phyloP scores from a whole-genome alignment of 768 basidiomycete genomes.

The Cyclocybe aegerita region DNA sequence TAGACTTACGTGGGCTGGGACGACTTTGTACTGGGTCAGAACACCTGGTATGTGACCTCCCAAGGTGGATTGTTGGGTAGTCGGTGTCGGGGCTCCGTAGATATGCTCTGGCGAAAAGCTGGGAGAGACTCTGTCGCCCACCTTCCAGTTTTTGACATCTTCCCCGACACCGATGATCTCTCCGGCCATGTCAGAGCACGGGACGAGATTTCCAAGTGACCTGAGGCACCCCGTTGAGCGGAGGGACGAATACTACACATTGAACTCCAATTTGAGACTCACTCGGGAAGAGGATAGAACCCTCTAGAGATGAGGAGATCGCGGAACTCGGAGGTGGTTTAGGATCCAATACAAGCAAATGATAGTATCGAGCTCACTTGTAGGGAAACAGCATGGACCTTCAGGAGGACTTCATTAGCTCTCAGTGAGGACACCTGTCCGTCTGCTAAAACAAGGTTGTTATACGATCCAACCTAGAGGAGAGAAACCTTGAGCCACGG shows the following conservation, averaged over 20 bases:
- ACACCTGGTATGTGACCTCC: constrained; percentile 53
- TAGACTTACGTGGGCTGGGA: constrained; percentile 27
- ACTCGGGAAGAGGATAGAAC: constrained; percentile 32
- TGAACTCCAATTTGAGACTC: not conserved
- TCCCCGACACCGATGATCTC: constrained; percentile 49
- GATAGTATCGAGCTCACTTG: constrained; percentile 30
- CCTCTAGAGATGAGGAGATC: constrained; percentile 45
- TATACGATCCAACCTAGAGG: constrained; percentile 19
- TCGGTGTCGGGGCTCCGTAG: constrained; percentile 38
- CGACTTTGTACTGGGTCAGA: constrained; percentile 52
- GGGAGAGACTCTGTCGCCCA: constrained; percentile 56
- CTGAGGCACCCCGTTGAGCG: not conserved
- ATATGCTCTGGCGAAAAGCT: constrained; percentile 52
- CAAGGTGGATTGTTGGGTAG: constrained; percentile 33
- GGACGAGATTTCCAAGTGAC: constrained; percentile 24
- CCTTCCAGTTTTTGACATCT: constrained; percentile 46
- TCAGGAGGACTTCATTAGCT: constrained; percentile 52
- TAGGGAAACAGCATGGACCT: constrained; percentile 55
- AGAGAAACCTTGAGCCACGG: too few species aligned
- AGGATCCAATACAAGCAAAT: not conserved
- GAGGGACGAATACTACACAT: too few species aligned
- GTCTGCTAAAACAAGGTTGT: constrained; percentile 23
- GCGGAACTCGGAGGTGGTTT: constrained; percentile 37
- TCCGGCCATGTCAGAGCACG: constrained; percentile 55
- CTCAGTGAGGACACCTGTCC: constrained; percentile 29